Conservation (phyloP, 352 stramenopile species). For the Pythium monospermum region DNA sequence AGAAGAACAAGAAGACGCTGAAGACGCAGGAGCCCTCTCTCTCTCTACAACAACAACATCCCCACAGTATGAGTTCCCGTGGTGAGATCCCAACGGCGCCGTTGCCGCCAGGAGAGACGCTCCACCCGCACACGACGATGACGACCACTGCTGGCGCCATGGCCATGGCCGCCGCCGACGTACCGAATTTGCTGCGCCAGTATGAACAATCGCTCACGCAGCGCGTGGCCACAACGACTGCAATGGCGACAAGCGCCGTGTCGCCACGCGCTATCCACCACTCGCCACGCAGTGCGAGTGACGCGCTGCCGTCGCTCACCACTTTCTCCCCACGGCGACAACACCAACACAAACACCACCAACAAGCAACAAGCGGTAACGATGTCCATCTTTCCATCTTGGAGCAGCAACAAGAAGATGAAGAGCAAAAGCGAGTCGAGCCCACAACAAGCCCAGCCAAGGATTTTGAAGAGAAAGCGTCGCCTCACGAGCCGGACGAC, state of each 20-base stretch:
- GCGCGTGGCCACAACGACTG: conserved; percentile 1
- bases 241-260: not conserved
- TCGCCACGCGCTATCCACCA: conserved; percentile 62
- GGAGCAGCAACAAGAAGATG: conserved; percentile 25
- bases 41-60: not conserved
- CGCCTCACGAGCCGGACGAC: conserved; percentile 18
- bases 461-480: conserved; percentile 12
- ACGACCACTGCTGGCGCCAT: too few relatives aligned
- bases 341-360: not conserved
- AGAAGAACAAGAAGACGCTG: too few relatives aligned
- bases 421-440: conserved; percentile 7
- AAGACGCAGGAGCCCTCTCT: too few relatives aligned
- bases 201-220: conserved; percentile 48
- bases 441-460: conserved; percentile 12
- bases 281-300: conserved; percentile 38
- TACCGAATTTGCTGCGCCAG: conserved; percentile 32
- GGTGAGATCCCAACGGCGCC: conserved; percentile 19
- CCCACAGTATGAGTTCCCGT: not conserved
- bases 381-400: conserved; percentile 23
- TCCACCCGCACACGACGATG: conserved; percentile 2
- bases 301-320: conserved; percentile 28
- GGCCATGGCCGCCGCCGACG: conserved; percentile 6
- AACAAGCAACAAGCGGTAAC: conserved; percentile 6
- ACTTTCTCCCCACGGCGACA: conserved; percentile 59
- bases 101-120: conserved; percentile 11